These are phyloP conservation scores for Coleophoma crateriformis DNA, from an alignment of 2,329 filamentous ascomycete species.

Conservation along the genomic window DNA sequence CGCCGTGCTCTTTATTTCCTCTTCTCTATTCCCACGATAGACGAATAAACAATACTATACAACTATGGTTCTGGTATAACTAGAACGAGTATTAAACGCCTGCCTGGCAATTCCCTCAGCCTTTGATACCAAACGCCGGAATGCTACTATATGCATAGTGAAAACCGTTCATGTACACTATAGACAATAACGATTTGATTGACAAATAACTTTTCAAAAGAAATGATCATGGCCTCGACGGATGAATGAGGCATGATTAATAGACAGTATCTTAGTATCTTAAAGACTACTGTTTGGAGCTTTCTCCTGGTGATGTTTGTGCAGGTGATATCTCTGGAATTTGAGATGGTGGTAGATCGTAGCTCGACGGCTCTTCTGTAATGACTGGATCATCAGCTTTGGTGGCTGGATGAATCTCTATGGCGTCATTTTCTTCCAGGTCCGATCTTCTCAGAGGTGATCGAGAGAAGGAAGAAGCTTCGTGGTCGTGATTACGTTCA, in stretches of 20 bases:
- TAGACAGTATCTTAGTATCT: too few species aligned
- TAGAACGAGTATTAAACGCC: background rate
- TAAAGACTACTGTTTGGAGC: too few species aligned
- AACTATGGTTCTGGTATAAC: background rate
- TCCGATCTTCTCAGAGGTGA: constrained; percentile 23
- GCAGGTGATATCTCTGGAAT: constrained; percentile 13
- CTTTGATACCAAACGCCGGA: background rate
- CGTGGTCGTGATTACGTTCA: constrained; percentile 44
- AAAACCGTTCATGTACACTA: too few species aligned
- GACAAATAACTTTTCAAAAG: too few species aligned
- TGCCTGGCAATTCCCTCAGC: background rate
- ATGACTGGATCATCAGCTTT: constrained; percentile 39
- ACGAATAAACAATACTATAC: constrained; percentile 2
- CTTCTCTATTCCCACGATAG: background rate
- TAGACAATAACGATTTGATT: too few species aligned
- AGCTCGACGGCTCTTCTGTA: constrained; percentile 30
- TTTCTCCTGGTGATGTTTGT: too few species aligned
- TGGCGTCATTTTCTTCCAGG: constrained; percentile 33
- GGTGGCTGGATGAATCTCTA: constrained; percentile 43
- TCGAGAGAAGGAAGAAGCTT: constrained; percentile 23
- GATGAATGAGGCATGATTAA: too few species aligned
- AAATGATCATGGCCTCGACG: too few species aligned
- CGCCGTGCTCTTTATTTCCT: background rate
- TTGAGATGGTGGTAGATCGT: constrained; percentile 22
- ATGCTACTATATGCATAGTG: too few species aligned